phyloP scores from a whole-genome alignment of 768 basidiomycete genomes.

The Lentinus tigrinus region DNA sequence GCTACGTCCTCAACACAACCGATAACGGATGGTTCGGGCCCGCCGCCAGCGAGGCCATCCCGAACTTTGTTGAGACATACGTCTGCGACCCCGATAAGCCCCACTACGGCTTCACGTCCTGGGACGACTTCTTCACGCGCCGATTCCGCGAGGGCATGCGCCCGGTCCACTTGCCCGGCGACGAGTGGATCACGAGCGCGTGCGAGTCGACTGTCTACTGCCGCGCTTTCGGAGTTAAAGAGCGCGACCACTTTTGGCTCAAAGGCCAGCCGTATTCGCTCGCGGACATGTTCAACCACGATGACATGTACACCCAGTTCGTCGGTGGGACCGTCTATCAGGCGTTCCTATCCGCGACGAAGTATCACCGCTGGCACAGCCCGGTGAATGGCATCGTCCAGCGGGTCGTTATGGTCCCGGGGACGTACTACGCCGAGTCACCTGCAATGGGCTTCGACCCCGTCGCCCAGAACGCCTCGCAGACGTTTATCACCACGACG shows the following conservation, averaged over 20 bases:
- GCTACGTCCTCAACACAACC: slow-evolving; percentile 38
- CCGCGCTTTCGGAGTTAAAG: slow-evolving; percentile 38
- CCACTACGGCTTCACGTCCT: slow-evolving; percentile 30
- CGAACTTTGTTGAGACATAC: slow-evolving; percentile 29
- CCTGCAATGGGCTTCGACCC: slow-evolving; percentile 28
- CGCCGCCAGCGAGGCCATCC: slow-evolving; percentile 27
- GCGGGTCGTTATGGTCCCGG: slow-evolving; percentile 44
- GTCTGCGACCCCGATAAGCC: slow-evolving; percentile 32
- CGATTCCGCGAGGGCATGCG: slow-evolving; percentile 24
- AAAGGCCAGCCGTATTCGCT: slow-evolving; percentile 65
- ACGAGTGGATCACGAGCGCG: slow-evolving; percentile 38
- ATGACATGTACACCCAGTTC: slow-evolving; percentile 41
- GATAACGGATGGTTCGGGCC: slow-evolving; percentile 50
- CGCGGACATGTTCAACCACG: slow-evolving; percentile 47
- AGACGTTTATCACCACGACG: slow-evolving; percentile 41
- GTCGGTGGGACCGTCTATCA: slow-evolving; percentile 54
- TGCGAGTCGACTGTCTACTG: slow-evolving; percentile 57
- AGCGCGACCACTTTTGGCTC: slow-evolving; percentile 54
- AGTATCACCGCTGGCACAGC: slow-evolving; percentile 65
- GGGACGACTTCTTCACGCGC: slow-evolving; percentile 41
- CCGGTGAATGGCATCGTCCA: slow-evolving; percentile 49
- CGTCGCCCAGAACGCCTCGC: slow-evolving; percentile 25
- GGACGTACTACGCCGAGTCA: slow-evolving; percentile 47
- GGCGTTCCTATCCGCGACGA: slow-evolving; percentile 52
- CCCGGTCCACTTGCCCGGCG: slow-evolving; percentile 1